Evolutionary conservation across 2,329 filamentous ascomycete genomes (phyloP), one percentile per base, ranked within the genome.

Genomic region (Alternaria solani): DNA sequence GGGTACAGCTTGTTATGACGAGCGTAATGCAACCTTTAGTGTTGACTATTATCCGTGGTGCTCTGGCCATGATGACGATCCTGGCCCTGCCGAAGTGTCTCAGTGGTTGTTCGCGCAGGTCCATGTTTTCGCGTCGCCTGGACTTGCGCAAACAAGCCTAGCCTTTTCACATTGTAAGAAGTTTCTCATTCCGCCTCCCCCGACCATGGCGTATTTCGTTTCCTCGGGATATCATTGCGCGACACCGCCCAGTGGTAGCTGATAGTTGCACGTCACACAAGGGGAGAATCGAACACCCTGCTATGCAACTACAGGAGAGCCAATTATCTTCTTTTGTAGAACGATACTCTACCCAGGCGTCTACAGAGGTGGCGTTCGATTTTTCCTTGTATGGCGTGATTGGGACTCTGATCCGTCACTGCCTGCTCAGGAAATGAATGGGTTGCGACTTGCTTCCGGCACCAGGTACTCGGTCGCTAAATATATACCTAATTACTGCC

Each of bases 1-100:
- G 48, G 55, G 55, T 53, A 44, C 23, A 57, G 9, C 46, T 28
- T 30, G 36, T 9, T 11, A 38, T 18, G 46, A 49, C 32, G 46
- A 25, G 7, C 46, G 20, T 14, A 14, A 26, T 49, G 30, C 46
- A 26, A 38, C 32, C 14, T 38, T 25, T 26, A 38, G 34, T 23
- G 30, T 49, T 36, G 30, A 38, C 14, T 30, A 20, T 49, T 25
- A n/a, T 14, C 36, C 23, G 14, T 25, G 12, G 23, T 38, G 9
- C 8, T 7, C 26, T 49, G 46, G 23, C 7, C 30, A 16, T 42
- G 30, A 20, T 49, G 5, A 49, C 5, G 32, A 18, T 38, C 30
- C 32, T 38, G 38, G 46, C 46, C 46, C 5, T 38, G 30, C 34
- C 7, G 32, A 14, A 23, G 18, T 18, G 8, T 36, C 32, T 49